Evolutionary conservation across 1,284 basidiomycete species (phyloP).

Genomic region (Ceratobasidium sp.): DNA sequence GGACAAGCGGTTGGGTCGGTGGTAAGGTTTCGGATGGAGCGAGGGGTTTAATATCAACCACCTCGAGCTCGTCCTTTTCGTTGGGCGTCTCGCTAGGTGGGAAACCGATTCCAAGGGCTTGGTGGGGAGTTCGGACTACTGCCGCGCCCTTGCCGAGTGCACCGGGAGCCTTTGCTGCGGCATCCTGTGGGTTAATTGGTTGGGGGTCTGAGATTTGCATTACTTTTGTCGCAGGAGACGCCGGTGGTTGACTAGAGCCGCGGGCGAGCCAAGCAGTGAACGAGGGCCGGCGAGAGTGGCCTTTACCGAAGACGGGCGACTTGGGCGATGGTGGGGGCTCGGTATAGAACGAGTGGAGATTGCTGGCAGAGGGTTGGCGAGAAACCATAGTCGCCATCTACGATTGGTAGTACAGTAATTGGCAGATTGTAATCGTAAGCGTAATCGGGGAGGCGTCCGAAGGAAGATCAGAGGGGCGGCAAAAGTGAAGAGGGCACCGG

Average conservation of each 20-base stretch:
- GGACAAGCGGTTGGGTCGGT: conserved; percentile 3
- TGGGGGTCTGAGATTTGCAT: conserved; percentile 74
- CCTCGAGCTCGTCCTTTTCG: conserved; percentile 33
- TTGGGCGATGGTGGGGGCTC: conserved; percentile 31
- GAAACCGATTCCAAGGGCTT: conserved; percentile 64
- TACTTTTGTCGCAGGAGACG: conserved; percentile 59
- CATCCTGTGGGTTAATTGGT: conserved; percentile 57
- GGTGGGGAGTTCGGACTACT: conserved; percentile 80
- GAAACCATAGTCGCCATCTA: conserved; percentile 28
- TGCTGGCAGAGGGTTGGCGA: conserved; percentile 30
- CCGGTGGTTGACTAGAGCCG: conserved; percentile 53
- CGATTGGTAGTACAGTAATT: not conserved
- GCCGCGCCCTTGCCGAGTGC: conserved; percentile 75
- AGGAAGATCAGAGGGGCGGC: not conserved
- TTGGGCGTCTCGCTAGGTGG: conserved; percentile 8
- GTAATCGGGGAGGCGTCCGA: not conserved
- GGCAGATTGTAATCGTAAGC: not conserved
- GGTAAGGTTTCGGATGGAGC: not conserved
- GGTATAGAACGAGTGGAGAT: conserved; percentile 1
- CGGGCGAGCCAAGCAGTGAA: conserved; percentile 54
- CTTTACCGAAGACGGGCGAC: conserved; percentile 25
- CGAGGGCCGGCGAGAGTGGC: conserved; percentile 46
- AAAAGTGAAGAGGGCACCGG: conserved; percentile 8
- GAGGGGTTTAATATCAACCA: conserved; percentile 54
- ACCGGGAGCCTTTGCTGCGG: conserved; percentile 59